A percentile compares a stretch with the other conserved stretches of the same genome.
phyloP scores from a whole-genome alignment of 345 rosid species.

The Viola odorata region DNA sequence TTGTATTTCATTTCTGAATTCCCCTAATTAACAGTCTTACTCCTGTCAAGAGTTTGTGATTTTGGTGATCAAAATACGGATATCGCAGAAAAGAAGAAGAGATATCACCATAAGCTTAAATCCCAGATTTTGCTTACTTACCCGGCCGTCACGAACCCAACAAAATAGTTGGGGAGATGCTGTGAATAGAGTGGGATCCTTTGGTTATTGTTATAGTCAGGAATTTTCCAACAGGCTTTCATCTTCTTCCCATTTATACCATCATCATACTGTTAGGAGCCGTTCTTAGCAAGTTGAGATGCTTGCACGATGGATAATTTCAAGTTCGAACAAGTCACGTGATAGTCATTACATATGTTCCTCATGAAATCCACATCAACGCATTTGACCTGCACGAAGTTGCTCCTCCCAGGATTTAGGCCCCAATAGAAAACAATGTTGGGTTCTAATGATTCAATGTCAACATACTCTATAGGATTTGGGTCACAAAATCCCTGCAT shows the following conservation, averaged over 20 bases:
- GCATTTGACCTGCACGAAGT: slow-evolving; percentile 23
- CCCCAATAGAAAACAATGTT: slow-evolving; percentile 48
- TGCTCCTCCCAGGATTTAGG: slow-evolving; percentile 30
- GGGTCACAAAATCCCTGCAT: slow-evolving; percentile 51
- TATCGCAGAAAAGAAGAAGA: too few relatives aligned
- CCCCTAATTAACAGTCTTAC: too few relatives aligned
- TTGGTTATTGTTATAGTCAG: slow-evolving; percentile 26
- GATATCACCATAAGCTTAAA: too few relatives aligned
- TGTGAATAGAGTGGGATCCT: slow-evolving; percentile 33
- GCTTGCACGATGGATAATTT: slow-evolving; percentile 37
- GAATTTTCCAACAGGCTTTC: slow-evolving; percentile 42
- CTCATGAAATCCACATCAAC: slow-evolving; percentile 38
- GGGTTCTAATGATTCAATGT: slow-evolving; percentile 25
- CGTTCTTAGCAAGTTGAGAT: slow-evolving; percentile 33
- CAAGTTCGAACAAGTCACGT: slow-evolving; percentile 31
- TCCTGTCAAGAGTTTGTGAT: too few relatives aligned
- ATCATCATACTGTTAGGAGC: slow-evolving; percentile 8
- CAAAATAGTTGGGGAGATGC: slow-evolving; percentile 38
- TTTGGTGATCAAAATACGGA: too few relatives aligned
- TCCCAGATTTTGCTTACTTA: too few relatives aligned
- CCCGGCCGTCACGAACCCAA: slow-evolving; percentile 22
- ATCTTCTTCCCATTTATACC: slow-evolving; percentile 25
- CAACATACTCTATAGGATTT: slow-evolving; percentile 43
- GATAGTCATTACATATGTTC: slow-evolving; percentile 32
- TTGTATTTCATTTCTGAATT: too few relatives aligned